Evolutionary conservation across 2,329 filamentous ascomycete genomes (phyloP), one percentile per base, ranked within the genome.

Genomic region (Diaporthe velutina): DNA sequence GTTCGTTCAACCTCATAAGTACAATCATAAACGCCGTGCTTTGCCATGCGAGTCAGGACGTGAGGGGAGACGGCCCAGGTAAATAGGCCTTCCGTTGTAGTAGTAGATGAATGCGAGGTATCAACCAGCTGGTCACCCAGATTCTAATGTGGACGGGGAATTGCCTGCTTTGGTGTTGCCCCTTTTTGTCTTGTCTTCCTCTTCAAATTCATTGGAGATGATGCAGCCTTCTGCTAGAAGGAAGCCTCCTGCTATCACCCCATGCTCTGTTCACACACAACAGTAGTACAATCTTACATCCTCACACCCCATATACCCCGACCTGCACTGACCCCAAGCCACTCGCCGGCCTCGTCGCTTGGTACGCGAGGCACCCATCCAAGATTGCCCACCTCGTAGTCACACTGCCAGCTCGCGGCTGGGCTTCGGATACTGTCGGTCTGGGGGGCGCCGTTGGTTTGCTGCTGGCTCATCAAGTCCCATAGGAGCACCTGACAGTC

Each of bases 401-500:
- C 95, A 82, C 94, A 96, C 81, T 93, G 90, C 95, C 95, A 97
- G 80, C 90, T 92, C 7, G 93, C 93, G 4, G 93, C 90, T 0
- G 95, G 95, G 30, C 89, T 92, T 76, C 90, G 90, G 82, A 85
- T 88, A 81, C 87, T 93, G 57, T 92, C 90, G 25, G 86, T 81
- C 67, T 86, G 85, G 4, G 86, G 84, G 1, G 85, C 83, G 48
- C 89, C 90, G 77, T 90, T 91, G 13, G 84, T 80, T 33, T 86
- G 83, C 8, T 76, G 79, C 74, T 81, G 78, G 79, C 94, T 96
- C 77, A 98, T 89, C 13, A 99, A 88, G 83, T 99, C 97, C 97
- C 97, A 99, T 22, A 98, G 89, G 42, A 98, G 88, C 2, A 98
- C 96, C 78, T 97, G 91, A 77, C 92, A 96, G 83, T 99, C 97